Evolutionary conservation across 108 stramenopile genomes (phyloP), one percentile per base, ranked within the genome.

Genomic region (Conticribra weissflogii): DNA sequence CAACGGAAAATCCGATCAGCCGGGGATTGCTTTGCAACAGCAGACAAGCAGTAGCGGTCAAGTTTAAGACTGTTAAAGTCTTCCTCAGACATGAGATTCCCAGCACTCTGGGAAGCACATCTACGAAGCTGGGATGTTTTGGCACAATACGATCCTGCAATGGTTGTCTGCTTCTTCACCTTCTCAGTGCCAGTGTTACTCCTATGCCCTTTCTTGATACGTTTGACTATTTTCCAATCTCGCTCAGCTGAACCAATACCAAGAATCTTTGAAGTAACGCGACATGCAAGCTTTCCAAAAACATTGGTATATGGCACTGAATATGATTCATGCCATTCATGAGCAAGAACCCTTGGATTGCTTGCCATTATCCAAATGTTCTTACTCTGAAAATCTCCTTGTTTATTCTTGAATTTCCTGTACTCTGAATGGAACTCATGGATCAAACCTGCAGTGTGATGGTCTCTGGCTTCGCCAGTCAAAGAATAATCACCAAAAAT

Each of bases 221-320:
- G 17, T 31, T 58, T 58, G 3, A 33, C 28, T 33, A 22, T 21
- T 33, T 59, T 59, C 58, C 58, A 59, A n/a, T 59, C 36, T 2
- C 58, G 16, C 18, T 59, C 46, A 0, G 60, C 60, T 2, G 22
- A 46, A 28, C 60, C 46, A 27, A 62, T 62, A 4, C 60, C 60
- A 21, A 62, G 29, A 46, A 62, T 62, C 60, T 59, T 59, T 2
- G 58, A 59, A 21, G 33, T 7, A 1, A 59, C 58, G 1, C 22
- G 31, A 34, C 58, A 59, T 59, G 36, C 58, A 14, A 59, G 58
- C n/a, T 33, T 30, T 4, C 58, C 58, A 33, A 59, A 59, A 7
- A 33, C 32, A 17, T 30, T 59, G 0, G 29, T n/a, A 7, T 23
- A 14, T 33, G 34, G 58, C 1, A n/a, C 8, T 15, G 58, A 59